Evolutionary conservation across 352 stramenopile genomes (phyloP).

Genomic region (Globisporangium spinosum): DNA sequence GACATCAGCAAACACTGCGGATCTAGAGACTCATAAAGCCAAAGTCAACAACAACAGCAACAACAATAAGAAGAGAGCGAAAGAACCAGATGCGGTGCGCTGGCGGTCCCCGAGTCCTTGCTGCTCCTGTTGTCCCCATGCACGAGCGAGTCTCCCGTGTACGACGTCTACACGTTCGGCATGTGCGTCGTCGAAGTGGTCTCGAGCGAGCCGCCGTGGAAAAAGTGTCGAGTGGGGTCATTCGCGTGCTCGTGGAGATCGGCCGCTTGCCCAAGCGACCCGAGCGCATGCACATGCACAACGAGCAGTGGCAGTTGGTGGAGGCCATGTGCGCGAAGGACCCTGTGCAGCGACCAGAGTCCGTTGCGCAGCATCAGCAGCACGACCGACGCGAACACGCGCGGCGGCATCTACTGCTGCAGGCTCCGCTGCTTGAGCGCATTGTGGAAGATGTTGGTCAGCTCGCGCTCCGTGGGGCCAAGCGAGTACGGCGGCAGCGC

Average conservation of each 20-base stretch:
- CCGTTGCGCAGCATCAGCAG: constrained; percentile 57
- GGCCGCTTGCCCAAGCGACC: neutral
- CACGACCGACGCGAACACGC: constrained; percentile 62
- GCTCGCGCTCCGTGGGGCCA: constrained; percentile 42
- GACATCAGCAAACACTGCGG: too few relatives aligned
- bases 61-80: neutral
- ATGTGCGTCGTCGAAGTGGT: constrained; percentile 5
- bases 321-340: neutral
- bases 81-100: neutral
- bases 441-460: constrained; percentile 68
- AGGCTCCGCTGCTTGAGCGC: constrained; percentile 53
- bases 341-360: constrained; percentile 9
- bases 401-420: constrained; percentile 48
- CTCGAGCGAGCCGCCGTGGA: neutral
- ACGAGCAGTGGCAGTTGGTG: neutral
- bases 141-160: neutral
- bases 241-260: constrained; percentile 1
- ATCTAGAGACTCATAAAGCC: neutral
- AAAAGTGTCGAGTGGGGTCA: neutral
- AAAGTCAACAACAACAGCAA: neutral
- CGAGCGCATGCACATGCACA: neutral
- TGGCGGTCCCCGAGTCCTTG: neutral
- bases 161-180: neutral
- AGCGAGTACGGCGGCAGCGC: constrained; percentile 43
- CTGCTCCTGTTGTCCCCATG: neutral